These are phyloP conservation scores for Metschnikowia similis DNA, from an alignment of 805 yeast genomes.

Conservation along the genomic window DNA sequence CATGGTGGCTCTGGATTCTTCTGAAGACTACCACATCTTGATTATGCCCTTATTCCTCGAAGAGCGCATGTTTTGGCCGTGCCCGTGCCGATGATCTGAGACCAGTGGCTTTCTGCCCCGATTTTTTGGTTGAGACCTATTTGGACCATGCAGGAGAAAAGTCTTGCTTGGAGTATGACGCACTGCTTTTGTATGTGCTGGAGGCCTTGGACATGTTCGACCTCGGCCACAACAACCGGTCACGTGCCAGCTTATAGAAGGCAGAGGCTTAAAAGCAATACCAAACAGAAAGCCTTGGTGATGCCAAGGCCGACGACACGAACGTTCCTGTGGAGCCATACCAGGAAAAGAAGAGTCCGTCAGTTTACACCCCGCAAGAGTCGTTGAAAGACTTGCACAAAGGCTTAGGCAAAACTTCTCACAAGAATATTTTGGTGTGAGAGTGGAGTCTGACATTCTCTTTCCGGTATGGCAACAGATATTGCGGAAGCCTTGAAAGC, in stretches of 20 bases:
- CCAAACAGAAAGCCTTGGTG: slow-evolving; percentile 4
- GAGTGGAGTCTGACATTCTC: slow-evolving; percentile 88
- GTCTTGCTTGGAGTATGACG: slow-evolving; percentile 86
- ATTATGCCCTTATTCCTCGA: too few relatives aligned
- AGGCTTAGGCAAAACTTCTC: slow-evolving; percentile 62
- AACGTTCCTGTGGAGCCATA: slow-evolving; percentile 49
- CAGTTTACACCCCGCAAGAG: slow-evolving; percentile 50
- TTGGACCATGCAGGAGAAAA: slow-evolving; percentile 94
- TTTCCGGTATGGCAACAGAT: slow-evolving; percentile 96
- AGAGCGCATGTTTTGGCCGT: slow-evolving; percentile 61
- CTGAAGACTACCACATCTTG: too few relatives aligned
- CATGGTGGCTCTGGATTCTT: too few relatives aligned
- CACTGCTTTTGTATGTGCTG: slow-evolving; percentile 80
- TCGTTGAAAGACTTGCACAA: slow-evolving; percentile 54
- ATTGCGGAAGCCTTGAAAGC: slow-evolving; percentile 54
- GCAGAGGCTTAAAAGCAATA: slow-evolving; percentile 26
- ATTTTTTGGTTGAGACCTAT: slow-evolving; percentile 86
- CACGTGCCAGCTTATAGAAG: slow-evolving; percentile 41
- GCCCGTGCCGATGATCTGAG: slow-evolving; percentile 75
- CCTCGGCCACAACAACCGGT: slow-evolving; percentile 50
- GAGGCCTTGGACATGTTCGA: slow-evolving; percentile 96
- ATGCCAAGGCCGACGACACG: slow-evolving; percentile 5
- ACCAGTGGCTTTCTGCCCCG: slow-evolving; percentile 89
- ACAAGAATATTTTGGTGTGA: slow-evolving; percentile 71
- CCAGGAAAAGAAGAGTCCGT: slow-evolving; percentile 45